Evolutionary conservation across 192 early-diverging fungal species (phyloP).

Genomic region (Coemansia sp.): DNA sequence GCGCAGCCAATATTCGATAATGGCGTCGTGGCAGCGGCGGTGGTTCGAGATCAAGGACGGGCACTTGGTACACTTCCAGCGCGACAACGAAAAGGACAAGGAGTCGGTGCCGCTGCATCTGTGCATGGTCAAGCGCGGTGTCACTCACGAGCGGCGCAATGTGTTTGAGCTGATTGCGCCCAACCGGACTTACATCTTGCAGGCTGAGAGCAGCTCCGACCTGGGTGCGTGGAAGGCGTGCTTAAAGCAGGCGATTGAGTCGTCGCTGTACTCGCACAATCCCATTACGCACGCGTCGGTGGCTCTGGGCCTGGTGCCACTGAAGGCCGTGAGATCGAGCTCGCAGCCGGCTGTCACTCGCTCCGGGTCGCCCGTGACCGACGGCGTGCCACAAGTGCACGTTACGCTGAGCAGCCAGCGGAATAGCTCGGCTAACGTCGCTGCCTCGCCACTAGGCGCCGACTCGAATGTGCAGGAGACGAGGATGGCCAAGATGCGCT

Average conservation of each 20-base stretch:
- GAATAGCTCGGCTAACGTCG: background rate
- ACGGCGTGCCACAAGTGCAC: slow-evolving; percentile 12
- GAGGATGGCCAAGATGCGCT: slow-evolving; percentile 32
- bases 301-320: background rate
- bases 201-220: slow-evolving; percentile 72
- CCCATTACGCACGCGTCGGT: slow-evolving; percentile 5
- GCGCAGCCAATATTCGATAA: slow-evolving; percentile 70
- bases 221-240: slow-evolving; percentile 79
- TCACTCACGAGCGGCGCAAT: slow-evolving; percentile 69
- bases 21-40: slow-evolving; percentile 78
- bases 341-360: slow-evolving; percentile 17
- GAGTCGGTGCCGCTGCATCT: slow-evolving; percentile 70
- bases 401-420: slow-evolving; percentile 18
- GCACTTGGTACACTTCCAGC: slow-evolving; percentile 57
- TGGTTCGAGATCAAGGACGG: slow-evolving; percentile 75
- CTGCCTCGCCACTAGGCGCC: background rate
- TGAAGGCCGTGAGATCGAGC: slow-evolving; percentile 12
- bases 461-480: slow-evolving; percentile 17
- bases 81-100: slow-evolving; percentile 62
- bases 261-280: slow-evolving; percentile 44
- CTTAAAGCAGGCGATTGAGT: slow-evolving; percentile 48
- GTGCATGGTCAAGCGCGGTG: slow-evolving; percentile 70
- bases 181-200: slow-evolving; percentile 70
- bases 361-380: slow-evolving; percentile 8
- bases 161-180: slow-evolving; percentile 86